A percentile compares a stretch with the other conserved stretches of the same genome.
Conservation (phyloP, 176 grass and related monocot genomes). For the Musa schizocarpa region DNA sequence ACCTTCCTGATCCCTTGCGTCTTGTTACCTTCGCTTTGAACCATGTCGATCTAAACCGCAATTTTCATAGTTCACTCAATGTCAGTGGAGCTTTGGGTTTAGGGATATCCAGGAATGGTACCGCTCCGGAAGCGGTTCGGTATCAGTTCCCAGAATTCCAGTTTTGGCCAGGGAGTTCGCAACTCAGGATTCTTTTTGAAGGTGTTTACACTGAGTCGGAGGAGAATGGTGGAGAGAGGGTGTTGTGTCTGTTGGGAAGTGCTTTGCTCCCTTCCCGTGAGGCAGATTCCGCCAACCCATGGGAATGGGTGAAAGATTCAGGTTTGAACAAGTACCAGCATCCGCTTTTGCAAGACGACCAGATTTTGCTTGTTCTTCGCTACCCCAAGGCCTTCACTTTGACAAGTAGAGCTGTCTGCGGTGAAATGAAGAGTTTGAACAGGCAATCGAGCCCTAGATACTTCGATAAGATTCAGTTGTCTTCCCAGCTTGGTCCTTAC, state of each 20-base stretch:
- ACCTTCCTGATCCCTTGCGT: slow-evolving; percentile 16
- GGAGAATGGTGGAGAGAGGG: slow-evolving; percentile 26
- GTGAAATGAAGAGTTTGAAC: slow-evolving; percentile 55
- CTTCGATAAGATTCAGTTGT: slow-evolving; percentile 45
- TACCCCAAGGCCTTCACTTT: slow-evolving; percentile 53
- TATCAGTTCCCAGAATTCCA: slow-evolving; percentile 55
- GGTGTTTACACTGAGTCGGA: slow-evolving; percentile 56
- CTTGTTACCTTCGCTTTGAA: slow-evolving; percentile 48
- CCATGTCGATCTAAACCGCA: slow-evolving; percentile 41
- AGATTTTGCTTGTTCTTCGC: slow-evolving; percentile 31
- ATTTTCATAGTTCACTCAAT: slow-evolving; percentile 43
- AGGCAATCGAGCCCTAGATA: slow-evolving; percentile 28
- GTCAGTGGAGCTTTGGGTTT: slow-evolving; percentile 64
- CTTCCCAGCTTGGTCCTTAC: slow-evolving; percentile 67
- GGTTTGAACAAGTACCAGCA: slow-evolving; percentile 40
- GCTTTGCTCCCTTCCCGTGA: slow-evolving; percentile 43
- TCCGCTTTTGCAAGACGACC: slow-evolving; percentile 17
- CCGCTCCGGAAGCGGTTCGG: slow-evolving; percentile 36
- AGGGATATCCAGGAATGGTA: slow-evolving; percentile 48
- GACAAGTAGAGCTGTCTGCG: slow-evolving; percentile 47
- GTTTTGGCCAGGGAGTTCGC: slow-evolving; percentile 53
- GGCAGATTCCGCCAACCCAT: slow-evolving; percentile 31
- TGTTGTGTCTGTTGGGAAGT: slow-evolving; percentile 70
- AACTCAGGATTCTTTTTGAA: slow-evolving; percentile 66
- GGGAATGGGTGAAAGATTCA: slow-evolving; percentile 44